phyloP scores from a whole-genome alignment of 2,329 filamentous ascomycete genomes.

The Trichoderma guizhouense region DNA sequence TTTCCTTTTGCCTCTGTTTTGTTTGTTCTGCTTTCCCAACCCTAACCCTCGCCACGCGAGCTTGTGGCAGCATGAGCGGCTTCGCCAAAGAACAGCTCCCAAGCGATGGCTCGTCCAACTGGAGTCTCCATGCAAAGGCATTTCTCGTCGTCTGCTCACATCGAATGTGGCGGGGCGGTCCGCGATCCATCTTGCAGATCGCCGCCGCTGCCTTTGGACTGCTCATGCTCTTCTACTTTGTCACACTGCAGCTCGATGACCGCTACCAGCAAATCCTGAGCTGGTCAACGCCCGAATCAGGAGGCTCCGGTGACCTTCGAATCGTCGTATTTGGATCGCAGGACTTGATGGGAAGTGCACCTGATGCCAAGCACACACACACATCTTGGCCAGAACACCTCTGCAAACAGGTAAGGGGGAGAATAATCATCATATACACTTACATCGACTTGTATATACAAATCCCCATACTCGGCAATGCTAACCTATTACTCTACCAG shows the following conservation, averaged over 20 bases:
- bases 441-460: background rate
- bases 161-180: conserved; percentile 38
- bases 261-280: conserved; percentile 26
- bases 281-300: conserved; percentile 23
- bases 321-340: conserved; percentile 51
- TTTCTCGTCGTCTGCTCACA: conserved; percentile 41
- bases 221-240: conserved; percentile 29
- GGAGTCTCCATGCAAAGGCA: conserved; percentile 26
- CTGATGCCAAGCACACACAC: conserved; percentile 23
- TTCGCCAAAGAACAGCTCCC: conserved; percentile 21
- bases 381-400: conserved; percentile 48
- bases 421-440: background rate
- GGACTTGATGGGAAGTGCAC: conserved; percentile 44
- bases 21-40: background rate
- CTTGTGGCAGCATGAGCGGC: conserved; percentile 10
- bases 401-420: conserved; percentile 43
- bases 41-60: conserved; percentile 1
- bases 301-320: conserved; percentile 38
- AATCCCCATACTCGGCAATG: background rate
- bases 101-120: conserved; percentile 24
- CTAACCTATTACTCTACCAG: conserved; percentile 28
- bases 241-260: conserved; percentile 21
- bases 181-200: conserved; percentile 31
- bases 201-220: conserved; percentile 27
- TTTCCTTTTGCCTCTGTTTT: background rate